Percentiles rank a stretch among this genome's conserved stretches.
Conservation (phyloP, 495 filamentous ascomycete genomes). For the Haplographium delicatum region DNA sequence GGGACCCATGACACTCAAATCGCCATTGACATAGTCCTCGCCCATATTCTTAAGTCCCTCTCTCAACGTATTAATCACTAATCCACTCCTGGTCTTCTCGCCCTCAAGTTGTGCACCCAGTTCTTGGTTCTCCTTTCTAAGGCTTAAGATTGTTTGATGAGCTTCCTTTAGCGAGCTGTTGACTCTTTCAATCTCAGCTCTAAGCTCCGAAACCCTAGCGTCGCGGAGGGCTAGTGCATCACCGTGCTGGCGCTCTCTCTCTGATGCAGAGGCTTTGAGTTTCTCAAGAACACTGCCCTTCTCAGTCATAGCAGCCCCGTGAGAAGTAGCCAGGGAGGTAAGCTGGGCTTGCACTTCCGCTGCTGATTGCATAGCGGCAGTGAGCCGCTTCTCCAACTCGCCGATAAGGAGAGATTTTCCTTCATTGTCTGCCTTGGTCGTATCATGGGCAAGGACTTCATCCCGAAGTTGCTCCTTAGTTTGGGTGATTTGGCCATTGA, state of each 20-base stretch:
- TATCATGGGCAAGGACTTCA: conserved; percentile 29
- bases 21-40: conserved; percentile 26
- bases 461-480: conserved; percentile 25
- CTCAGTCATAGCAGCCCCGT: background rate
- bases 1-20: conserved; percentile 1
- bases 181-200: conserved; percentile 32
- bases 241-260: conserved; percentile 30
- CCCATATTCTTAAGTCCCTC: conserved; percentile 41
- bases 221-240: conserved; percentile 38
- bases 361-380: background rate
- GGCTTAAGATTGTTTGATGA: conserved; percentile 29
- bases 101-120: conserved; percentile 35
- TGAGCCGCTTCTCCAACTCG: conserved; percentile 33
- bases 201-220: conserved; percentile 36
- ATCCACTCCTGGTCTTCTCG: conserved; percentile 40
- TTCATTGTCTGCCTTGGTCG: conserved; percentile 13
- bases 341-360: conserved; percentile 17
- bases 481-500: conserved; percentile 29
- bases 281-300: conserved; percentile 12
- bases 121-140: conserved; percentile 33
- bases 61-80: conserved; percentile 47
- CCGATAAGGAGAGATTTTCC: conserved; percentile 27
- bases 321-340: background rate
- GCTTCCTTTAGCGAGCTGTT: conserved; percentile 33
- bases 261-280: background rate